Evolutionary conservation across 1,284 basidiomycete species (phyloP).

Genomic region (Hemileia vastatrix): DNA sequence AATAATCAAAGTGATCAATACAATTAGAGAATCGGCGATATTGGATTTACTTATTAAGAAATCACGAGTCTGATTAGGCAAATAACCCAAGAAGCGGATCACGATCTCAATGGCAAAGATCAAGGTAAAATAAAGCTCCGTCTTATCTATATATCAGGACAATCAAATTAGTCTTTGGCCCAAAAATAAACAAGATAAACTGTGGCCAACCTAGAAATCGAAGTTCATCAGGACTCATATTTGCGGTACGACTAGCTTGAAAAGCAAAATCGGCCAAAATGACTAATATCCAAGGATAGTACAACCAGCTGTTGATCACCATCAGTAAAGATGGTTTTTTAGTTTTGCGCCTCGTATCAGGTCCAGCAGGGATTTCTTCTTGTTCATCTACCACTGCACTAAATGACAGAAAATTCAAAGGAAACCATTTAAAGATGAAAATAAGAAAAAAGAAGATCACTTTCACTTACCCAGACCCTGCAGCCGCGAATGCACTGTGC

Average conservation of each 20-base stretch:
- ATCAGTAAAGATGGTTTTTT: slow-evolving; percentile 14
- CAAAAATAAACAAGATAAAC: neutral
- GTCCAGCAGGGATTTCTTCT: neutral
- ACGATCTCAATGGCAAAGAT: slow-evolving; percentile 83
- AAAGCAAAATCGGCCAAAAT: slow-evolving; percentile 53
- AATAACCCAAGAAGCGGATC: slow-evolving; percentile 59
- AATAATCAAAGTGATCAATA: slow-evolving; percentile 66
- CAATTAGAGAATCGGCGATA: slow-evolving; percentile 70
- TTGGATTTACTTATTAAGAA: slow-evolving; percentile 65
- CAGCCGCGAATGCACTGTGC: slow-evolving; percentile 84
- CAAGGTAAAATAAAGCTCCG: slow-evolving; percentile 70
- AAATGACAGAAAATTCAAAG: neutral
- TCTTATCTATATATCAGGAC: slow-evolving; percentile 47
- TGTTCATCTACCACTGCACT: neutral
- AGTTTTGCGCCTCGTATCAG: neutral
- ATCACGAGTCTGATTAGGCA: slow-evolving; percentile 65
- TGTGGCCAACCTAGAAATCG: slow-evolving; percentile 44
- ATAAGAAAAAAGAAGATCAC: slow-evolving; percentile 19
- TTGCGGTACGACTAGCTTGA: slow-evolving; percentile 64
- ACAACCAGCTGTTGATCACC: slow-evolving; percentile 8
- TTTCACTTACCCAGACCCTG: slow-evolving; percentile 48
- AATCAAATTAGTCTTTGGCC: neutral
- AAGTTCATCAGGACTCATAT: slow-evolving; percentile 50
- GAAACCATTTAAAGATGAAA: neutral
- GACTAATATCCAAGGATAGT: slow-evolving; percentile 52